phyloP scores from a whole-genome alignment of 2,329 filamentous ascomycete species.

The Fonsecaea pedrosoi region DNA sequence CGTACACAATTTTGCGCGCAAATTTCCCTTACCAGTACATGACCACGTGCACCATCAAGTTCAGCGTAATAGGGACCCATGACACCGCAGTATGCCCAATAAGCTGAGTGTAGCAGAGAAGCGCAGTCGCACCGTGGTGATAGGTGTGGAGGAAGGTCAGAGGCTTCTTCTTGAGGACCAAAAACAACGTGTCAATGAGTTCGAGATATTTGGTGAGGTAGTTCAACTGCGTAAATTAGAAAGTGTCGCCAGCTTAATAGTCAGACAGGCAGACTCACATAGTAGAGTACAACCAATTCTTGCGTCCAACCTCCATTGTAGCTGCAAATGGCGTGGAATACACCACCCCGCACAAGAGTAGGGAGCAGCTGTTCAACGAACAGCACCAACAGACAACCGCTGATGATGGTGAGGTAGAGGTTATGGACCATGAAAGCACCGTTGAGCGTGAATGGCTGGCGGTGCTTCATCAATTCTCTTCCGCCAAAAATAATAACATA shows the following conservation, averaged over 20 bases:
- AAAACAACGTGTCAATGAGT: conserved; percentile 91
- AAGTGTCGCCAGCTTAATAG: background rate
- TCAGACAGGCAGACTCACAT: conserved; percentile 67
- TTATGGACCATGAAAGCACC: conserved; percentile 94
- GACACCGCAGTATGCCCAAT: conserved; percentile 91
- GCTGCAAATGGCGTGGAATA: conserved; percentile 86
- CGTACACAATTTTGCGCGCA: background rate
- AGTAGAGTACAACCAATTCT: conserved; percentile 92
- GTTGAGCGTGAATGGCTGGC: conserved; percentile 85
- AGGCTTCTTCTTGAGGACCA: conserved; percentile 99
- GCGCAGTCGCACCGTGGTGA: conserved; percentile 94
- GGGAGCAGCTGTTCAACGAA: conserved; percentile 92
- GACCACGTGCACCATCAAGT: conserved; percentile 92
- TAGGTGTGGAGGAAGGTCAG: conserved; percentile 99
- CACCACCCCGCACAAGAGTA: conserved; percentile 76
- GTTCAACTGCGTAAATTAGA: conserved; percentile 71
- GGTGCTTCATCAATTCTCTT: conserved; percentile 87
- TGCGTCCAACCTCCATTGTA: conserved; percentile 88
- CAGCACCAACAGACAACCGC: conserved; percentile 77
- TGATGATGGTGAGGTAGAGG: conserved; percentile 88
- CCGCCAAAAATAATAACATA: conserved; percentile 94
- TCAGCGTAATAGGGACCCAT: conserved; percentile 92
- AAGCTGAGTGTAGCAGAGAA: conserved; percentile 97
- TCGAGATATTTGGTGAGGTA: conserved; percentile 98
- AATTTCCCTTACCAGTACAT: conserved; percentile 88